phyloP scores from a whole-genome alignment of 179 eudicot genomes.

The Amaranthus tricolor region DNA sequence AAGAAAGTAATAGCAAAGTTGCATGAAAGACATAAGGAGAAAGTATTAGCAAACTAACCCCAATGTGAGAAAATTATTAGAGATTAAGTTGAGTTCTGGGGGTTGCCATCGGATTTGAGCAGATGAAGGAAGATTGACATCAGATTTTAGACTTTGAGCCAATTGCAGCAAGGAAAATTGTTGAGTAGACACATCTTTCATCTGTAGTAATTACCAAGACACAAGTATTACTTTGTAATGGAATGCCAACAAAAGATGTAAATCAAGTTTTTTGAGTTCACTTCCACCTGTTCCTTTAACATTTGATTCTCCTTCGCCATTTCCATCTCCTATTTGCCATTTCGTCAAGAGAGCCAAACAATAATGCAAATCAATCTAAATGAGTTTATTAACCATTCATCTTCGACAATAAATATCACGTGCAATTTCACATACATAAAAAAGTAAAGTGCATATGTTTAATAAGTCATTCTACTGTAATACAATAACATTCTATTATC shows the following conservation, averaged over 20 bases:
- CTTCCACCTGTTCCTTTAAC: constrained; percentile 31
- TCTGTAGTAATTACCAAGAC: constrained; percentile 7
- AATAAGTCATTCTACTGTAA: too few relatives aligned
- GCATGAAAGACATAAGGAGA: too few relatives aligned
- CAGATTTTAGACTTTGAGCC: background rate
- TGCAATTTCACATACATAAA: too few relatives aligned
- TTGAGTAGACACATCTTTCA: constrained; percentile 4
- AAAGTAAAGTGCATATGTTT: too few relatives aligned
- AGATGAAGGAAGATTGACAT: background rate
- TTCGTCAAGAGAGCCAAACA: background rate
- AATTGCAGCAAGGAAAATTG: background rate
- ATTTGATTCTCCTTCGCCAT: constrained; percentile 27
- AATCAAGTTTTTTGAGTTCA: background rate
- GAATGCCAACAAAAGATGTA: background rate
- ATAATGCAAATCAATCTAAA: background rate
- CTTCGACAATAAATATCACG: too few relatives aligned
- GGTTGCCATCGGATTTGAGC: background rate
- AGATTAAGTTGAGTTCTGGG: too few relatives aligned
- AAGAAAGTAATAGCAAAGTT: too few relatives aligned
- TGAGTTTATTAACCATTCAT: background rate
- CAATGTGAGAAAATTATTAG: too few relatives aligned
- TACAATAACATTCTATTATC: too few relatives aligned
- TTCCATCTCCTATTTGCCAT: constrained; percentile 27
- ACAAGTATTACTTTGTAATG: background rate
- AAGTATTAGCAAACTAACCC: too few relatives aligned